Evolutionary conservation across 2,329 filamentous ascomycete species (phyloP), one percentile per base, ranked within the genome.

Genomic region (Bertia moriformis): DNA sequence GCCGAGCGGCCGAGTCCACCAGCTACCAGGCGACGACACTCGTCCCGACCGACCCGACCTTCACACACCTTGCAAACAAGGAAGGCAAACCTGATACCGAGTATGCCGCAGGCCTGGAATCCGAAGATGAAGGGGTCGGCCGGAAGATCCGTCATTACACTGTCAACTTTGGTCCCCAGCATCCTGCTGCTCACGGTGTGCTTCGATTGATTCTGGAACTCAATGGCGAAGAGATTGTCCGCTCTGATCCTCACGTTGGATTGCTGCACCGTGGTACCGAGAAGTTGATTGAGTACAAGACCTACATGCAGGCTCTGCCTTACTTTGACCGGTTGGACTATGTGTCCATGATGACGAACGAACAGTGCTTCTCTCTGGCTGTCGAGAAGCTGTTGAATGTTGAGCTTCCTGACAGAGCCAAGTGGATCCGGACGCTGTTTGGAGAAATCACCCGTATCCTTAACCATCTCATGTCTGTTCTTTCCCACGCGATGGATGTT

Each of bases 291-390:
- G 91, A 98, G 71, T 98, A 98, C 75, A 95, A 94, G 73, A 94
- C 89, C 51, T 98, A 98, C 58, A 74, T 96, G 55, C 91, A 98
- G 70, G 91, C 91, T 42, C 70, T 98, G 56, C 91, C 91, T 41
- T 98, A 98, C 70, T 98, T 98, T 59, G 91, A 98, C 66, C 86
- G 91, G 51, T 72, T 98, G 60, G 91, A 98, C 65, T 98, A 98
- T 62, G 88, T 95, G 51, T 95, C 87, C 54, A 98, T 98, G 93
- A 98, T 98, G 91, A 98, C 91, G 54, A 98, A 98, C 63, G 91
- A 98, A 71, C 91, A 98, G 66, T 94, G 87, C 57, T 98, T 86
- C 63, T 78, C 87, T 27, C 73, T 98, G 48, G 91, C 87, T 15
- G 89, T 96, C 41, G 91, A 98, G 73, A 98, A 98, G 72, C 73